Percentiles rank a stretch among this genome's conserved stretches.
phyloP scores from a whole-genome alignment of 2,329 filamentous ascomycete genomes.

The Nannizziopsis arthrosporioides region DNA sequence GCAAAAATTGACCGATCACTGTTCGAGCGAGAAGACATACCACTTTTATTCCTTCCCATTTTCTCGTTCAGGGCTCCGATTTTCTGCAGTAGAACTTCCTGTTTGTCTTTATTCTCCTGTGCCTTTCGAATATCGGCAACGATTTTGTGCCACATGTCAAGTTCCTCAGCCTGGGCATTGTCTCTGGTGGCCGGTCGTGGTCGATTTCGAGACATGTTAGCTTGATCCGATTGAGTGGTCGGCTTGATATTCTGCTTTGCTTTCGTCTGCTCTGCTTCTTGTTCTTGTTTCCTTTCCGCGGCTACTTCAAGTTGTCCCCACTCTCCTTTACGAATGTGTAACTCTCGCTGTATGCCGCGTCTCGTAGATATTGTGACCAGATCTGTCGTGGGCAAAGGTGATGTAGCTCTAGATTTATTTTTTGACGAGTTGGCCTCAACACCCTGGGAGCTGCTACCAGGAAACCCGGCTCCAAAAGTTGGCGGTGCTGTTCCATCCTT shows the following conservation, averaged over 20 bases:
- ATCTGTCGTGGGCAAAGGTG: too few species aligned
- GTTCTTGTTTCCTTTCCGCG: conserved; percentile 13
- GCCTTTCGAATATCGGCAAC: conserved; percentile 33
- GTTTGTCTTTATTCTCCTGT: conserved; percentile 35
- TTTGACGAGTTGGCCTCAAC: too few species aligned
- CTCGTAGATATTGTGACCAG: too few species aligned
- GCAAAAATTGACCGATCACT: neutral
- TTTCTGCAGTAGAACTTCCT: conserved; percentile 29
- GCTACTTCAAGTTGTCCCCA: conserved; percentile 22
- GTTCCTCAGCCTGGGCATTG: conserved; percentile 35
- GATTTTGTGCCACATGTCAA: conserved; percentile 37
- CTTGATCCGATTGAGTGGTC: conserved; percentile 5
- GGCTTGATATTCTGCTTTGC: neutral
- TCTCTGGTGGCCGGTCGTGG: conserved; percentile 31
- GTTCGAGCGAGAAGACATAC: neutral
- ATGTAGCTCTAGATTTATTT: too few species aligned
- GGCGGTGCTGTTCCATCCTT: neutral
- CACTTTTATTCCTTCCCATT: conserved; percentile 34
- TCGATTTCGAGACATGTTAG: conserved; percentile 33
- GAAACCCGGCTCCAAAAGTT: neutral
- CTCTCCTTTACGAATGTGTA: conserved; percentile 7
- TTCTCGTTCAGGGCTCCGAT: conserved; percentile 35
- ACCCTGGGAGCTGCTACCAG: too few species aligned
- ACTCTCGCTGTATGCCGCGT: too few species aligned
- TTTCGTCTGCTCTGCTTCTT: neutral